Base-by-base conservation (phyloP, 2,329 filamentous ascomycete genomes). In the Stemphylium vesicarium region DNA sequence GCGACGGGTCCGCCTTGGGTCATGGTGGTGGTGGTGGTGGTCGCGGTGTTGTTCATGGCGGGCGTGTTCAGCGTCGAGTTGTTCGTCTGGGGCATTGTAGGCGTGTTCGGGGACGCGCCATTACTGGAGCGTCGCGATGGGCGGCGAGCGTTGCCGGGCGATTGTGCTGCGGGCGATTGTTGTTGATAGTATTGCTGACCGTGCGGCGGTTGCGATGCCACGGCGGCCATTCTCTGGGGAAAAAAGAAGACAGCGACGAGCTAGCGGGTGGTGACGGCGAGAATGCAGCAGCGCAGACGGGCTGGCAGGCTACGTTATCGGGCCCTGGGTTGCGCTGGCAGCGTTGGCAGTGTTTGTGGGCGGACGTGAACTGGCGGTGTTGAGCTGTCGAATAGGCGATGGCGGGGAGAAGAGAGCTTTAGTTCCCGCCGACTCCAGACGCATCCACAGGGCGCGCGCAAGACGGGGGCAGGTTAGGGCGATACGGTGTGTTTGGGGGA, bases 1-100 rank as follows among this genome's bases (percentile, higher is more conserved):
- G 89, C 88, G 65, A 91, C 83, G 20, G 90, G 88, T 48, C 89
- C 86, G 26, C 75, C 75, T 29, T 29, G 26, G 26, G 8, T 29
- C 26, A 29, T 29, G 10, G 26, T 29, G 53, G 60, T 56, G 26
- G 60, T 83, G 86, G 76, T 53, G 29, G 60, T 83, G 84, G 77
- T 78, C 84, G 78, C 81, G 79, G 68, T 82, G 80, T 52, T 79
- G 68, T 75, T 70, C 61, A 77, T 72, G 59, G 73, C 68, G 51
- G 80, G 77, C 51, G 80, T 72, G 60, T 66, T 71, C 60, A 73
- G 58, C 49, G 63, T 67, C 41, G 75, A 73, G 59, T 71, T 62
- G 56, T 73, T 71, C 59, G 69, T 54, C 53, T 73, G 71, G 46
- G 71, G 63, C 18, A 70, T 66, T 42, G 69, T 63, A 9, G 77